phyloP scores from a whole-genome alignment of 495 filamentous ascomycete species.

The Xylaria longipes region DNA sequence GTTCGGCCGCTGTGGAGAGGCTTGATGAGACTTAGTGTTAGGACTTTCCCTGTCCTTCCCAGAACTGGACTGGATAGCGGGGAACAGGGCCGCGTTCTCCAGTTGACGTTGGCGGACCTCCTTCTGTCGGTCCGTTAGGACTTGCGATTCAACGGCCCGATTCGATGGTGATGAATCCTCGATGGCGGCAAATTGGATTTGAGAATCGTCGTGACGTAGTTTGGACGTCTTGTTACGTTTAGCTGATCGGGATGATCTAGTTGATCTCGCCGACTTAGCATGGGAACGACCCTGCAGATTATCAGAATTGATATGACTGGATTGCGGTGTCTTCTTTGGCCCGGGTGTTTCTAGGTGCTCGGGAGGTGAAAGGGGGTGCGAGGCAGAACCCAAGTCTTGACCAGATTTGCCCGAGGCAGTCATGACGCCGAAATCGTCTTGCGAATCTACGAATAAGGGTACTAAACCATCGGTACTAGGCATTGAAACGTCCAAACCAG shows the following conservation, averaged over 20 bases:
- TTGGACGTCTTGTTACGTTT: constrained; percentile 42
- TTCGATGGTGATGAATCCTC: constrained; percentile 58
- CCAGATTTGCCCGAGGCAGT: constrained; percentile 25
- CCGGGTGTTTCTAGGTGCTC: constrained; percentile 23
- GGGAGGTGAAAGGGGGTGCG: constrained; percentile 30
- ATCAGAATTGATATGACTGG: constrained; percentile 31
- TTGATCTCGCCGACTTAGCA: constrained; percentile 9
- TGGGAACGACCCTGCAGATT: not conserved
- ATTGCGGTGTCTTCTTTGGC: constrained; percentile 28
- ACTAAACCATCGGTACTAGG: constrained; percentile 37
- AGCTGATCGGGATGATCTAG: constrained; percentile 22
- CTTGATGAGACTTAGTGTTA: constrained; percentile 8
- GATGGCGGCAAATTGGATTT: constrained; percentile 75
- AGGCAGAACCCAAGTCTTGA: not conserved
- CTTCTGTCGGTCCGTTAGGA: constrained; percentile 75
- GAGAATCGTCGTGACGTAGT: constrained; percentile 76
- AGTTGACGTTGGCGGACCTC: constrained; percentile 72
- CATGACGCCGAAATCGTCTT: constrained; percentile 49
- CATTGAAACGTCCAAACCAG: constrained; percentile 45
- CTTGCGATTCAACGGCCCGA: constrained; percentile 61
- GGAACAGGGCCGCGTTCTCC: constrained; percentile 72
- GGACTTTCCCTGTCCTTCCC: constrained; percentile 30
- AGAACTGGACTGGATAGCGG: constrained; percentile 70
- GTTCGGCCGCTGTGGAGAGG: constrained; percentile 6
- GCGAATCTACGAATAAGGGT: constrained; percentile 59